Percentiles rank a stretch among this genome's conserved stretches.
Conservation (phyloP, 257 asterid species). For the Lantana camara region DNA sequence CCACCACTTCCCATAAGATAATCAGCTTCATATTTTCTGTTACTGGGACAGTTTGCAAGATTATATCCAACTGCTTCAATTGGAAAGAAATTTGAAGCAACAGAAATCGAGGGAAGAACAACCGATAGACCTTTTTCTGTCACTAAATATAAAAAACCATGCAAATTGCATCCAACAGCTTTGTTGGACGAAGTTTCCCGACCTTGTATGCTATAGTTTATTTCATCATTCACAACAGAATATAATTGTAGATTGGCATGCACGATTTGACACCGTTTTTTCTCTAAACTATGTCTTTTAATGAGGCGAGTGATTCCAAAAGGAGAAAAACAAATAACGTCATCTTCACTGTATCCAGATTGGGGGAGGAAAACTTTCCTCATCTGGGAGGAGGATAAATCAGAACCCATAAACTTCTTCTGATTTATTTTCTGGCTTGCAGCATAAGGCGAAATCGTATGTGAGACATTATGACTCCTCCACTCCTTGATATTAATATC, state of each 20-base stretch:
- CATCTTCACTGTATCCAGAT: constrained; percentile 52
- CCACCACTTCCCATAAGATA: constrained; percentile 45
- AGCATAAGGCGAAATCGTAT: constrained; percentile 36
- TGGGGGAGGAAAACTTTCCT: constrained; percentile 70
- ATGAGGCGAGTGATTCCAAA: constrained; percentile 86
- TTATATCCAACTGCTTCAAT: constrained; percentile 80
- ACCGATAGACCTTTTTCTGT: constrained; percentile 77
- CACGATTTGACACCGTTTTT: constrained; percentile 52
- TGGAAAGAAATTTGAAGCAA: constrained; percentile 63
- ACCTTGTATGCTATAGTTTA: constrained; percentile 39
- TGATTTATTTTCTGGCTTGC: constrained; percentile 37
- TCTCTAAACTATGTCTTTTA: constrained; percentile 45
- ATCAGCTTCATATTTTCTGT: constrained; percentile 37
- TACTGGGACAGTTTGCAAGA: constrained; percentile 40
- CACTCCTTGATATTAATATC: constrained; percentile 35
- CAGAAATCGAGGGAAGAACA: constrained; percentile 83
- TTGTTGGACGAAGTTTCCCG: constrained; percentile 54
- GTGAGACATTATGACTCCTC: constrained; percentile 32
- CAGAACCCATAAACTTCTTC: constrained; percentile 42
- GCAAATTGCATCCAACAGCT: constrained; percentile 84
- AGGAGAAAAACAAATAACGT: constrained; percentile 74
- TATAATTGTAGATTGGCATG: constrained; percentile 66
- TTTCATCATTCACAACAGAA: constrained; percentile 54
- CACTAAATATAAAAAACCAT: constrained; percentile 76
- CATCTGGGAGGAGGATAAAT: constrained; percentile 39